Conservation (phyloP, 495 filamentous ascomycete genomes). For the Peziza echinospora region DNA sequence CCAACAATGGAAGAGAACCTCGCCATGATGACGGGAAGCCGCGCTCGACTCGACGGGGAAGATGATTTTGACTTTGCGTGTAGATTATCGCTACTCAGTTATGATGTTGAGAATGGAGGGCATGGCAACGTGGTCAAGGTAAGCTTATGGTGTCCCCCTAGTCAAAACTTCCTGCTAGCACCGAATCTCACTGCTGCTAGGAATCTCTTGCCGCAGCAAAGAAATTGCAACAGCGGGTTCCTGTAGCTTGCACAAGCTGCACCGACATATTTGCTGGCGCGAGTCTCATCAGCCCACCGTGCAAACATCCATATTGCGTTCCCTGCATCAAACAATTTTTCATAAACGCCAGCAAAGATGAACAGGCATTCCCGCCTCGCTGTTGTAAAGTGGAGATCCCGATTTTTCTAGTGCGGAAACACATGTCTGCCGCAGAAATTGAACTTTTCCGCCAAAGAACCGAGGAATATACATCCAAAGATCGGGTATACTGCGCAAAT, state of each 20-base stretch:
- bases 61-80: too few relatives aligned
- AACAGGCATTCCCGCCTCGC: slow-evolving; percentile 24
- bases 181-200: too few relatives aligned
- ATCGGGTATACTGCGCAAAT: slow-evolving; percentile 26
- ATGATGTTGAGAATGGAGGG: too few relatives aligned
- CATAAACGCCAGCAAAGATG: slow-evolving; percentile 7
- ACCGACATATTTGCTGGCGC: slow-evolving; percentile 5
- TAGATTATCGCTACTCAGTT: too few relatives aligned
- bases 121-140: too few relatives aligned
- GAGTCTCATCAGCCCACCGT: background rate
- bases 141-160: too few relatives aligned
- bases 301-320: slow-evolving; percentile 11
- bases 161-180: too few relatives aligned
- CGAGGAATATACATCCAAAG: slow-evolving; percentile 21
- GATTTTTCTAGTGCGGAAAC: slow-evolving; percentile 13
- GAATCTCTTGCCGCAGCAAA: too few relatives aligned
- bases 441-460: slow-evolving; percentile 20
- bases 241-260: slow-evolving; percentile 6
- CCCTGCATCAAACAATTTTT: slow-evolving; percentile 12
- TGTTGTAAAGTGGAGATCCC: slow-evolving; percentile 25
- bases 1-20: too few relatives aligned
- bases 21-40: too few relatives aligned
- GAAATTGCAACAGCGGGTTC: too few relatives aligned
- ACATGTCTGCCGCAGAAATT: slow-evolving; percentile 15
- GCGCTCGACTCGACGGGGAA: background rate